A percentile compares a stretch with the other conserved stretches of the same genome.
These are phyloP conservation scores for Hirschioporus abietinus DNA, from an alignment of 768 basidiomycete genomes.

Conservation along the genomic window DNA sequence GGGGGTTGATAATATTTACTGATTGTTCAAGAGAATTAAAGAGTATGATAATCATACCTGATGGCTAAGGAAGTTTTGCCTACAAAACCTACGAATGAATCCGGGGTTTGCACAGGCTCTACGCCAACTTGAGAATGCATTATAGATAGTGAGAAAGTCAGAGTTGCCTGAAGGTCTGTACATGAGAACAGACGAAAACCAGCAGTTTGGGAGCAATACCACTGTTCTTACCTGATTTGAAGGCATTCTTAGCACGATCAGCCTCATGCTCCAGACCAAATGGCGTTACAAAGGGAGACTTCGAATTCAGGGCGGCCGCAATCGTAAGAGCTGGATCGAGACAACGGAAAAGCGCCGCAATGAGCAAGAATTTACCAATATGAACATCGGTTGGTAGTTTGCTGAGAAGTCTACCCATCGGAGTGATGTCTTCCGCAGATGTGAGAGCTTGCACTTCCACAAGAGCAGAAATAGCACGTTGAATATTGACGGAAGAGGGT, in stretches of 20 bases:
- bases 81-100: constrained; percentile 71
- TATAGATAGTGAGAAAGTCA: constrained; percentile 91
- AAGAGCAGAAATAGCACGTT: constrained; percentile 84
- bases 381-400: constrained; percentile 95
- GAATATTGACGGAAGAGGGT: constrained; percentile 79
- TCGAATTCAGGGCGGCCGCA: constrained; percentile 86
- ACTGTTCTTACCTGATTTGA: constrained; percentile 59
- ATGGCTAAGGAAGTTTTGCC: constrained; percentile 74
- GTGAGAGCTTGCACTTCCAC: constrained; percentile 92
- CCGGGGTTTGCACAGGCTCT: constrained; percentile 59
- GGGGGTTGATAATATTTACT: constrained; percentile 7
- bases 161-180: constrained; percentile 62
- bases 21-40: neutral
- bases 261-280: constrained; percentile 86
- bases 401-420: constrained; percentile 86
- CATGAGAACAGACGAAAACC: constrained; percentile 3
- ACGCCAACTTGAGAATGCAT: constrained; percentile 86
- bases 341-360: constrained; percentile 80
- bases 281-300: constrained; percentile 88
- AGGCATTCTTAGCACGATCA: constrained; percentile 73
- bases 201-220: constrained; percentile 1
- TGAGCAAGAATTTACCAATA: constrained; percentile 87
- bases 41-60: constrained; percentile 42
- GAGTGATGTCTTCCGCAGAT: constrained; percentile 82
- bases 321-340: constrained; percentile 96